Percentiles rank a stretch among this genome's conserved stretches.
Evolutionary conservation across 176 grass and related monocot genomes (phyloP).

Genomic region (Aegilops sharonensis): DNA sequence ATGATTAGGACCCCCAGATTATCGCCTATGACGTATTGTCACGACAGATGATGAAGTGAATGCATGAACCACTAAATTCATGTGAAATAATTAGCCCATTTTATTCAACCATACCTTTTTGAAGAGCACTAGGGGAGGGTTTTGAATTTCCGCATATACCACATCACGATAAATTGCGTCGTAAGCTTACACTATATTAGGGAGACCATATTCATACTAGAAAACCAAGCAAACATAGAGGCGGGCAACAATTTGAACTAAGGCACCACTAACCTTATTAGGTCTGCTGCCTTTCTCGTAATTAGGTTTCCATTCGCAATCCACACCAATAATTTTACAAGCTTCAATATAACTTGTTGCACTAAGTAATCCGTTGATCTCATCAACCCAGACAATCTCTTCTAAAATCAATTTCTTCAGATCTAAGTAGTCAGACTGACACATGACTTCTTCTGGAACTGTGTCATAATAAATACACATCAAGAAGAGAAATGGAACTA

Average conservation of each 20-base stretch:
- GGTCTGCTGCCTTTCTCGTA: slow-evolving; percentile 85
- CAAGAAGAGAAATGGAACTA: slow-evolving; percentile 14
- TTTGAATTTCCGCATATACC: slow-evolving; percentile 14
- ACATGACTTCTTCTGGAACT: slow-evolving; percentile 55
- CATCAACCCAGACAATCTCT: slow-evolving; percentile 93
- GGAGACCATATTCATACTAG: not conserved
- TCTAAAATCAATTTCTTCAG: slow-evolving; percentile 64
- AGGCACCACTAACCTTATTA: slow-evolving; percentile 58
- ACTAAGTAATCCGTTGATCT: slow-evolving; percentile 56
- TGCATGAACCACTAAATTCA: not conserved
- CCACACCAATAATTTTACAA: slow-evolving; percentile 88
- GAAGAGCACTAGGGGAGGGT: not conserved
- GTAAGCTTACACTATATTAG: slow-evolving; percentile 15
- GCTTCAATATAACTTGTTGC: slow-evolving; percentile 72
- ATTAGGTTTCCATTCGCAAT: slow-evolving; percentile 97
- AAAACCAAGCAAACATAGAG: slow-evolving; percentile 22
- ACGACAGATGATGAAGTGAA: not conserved
- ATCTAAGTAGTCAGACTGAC: slow-evolving; percentile 70
- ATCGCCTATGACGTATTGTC: not conserved
- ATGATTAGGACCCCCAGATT: not conserved
- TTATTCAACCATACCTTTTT: not conserved
- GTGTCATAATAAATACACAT: slow-evolving; percentile 21
- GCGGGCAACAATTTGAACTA: not conserved
- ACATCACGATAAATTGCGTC: not conserved
- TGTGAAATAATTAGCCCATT: not conserved